phyloP scores from a whole-genome alignment of 768 basidiomycete genomes.

The Paxillus rubicundulus region DNA sequence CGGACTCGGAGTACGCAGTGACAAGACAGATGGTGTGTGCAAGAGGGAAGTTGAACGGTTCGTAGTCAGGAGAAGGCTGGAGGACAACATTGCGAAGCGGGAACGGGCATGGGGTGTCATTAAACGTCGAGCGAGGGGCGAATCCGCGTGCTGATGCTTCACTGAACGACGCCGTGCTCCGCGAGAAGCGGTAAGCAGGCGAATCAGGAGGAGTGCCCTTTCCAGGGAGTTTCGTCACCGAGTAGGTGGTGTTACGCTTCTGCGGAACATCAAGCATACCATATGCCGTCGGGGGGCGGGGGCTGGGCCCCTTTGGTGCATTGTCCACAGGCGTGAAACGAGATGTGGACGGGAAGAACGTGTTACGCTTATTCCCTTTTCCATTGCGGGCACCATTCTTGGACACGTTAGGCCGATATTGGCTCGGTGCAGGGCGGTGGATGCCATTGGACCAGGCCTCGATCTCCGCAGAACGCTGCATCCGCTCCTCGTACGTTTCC shows the following conservation, averaged over 20 bases:
- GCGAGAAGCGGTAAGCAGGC: constrained; percentile 67
- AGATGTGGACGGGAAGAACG: constrained; percentile 65
- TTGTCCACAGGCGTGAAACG: constrained; percentile 75
- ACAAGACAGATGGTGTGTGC: constrained; percentile 94
- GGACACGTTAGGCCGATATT: constrained; percentile 85
- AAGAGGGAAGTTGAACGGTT: constrained; percentile 95
- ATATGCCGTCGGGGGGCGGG: constrained; percentile 61
- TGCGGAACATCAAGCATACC: constrained; percentile 63
- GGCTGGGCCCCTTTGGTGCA: constrained; percentile 47
- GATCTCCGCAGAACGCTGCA: constrained; percentile 85
- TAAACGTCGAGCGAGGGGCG: constrained; percentile 48
- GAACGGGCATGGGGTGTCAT: constrained; percentile 85
- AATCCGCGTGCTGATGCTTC: constrained; percentile 35
- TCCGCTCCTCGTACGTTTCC: constrained; percentile 90
- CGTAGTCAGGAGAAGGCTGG: constrained; percentile 86
- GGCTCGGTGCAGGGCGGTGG: constrained; percentile 86
- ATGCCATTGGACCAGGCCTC: constrained; percentile 98
- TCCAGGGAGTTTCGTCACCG: constrained; percentile 32
- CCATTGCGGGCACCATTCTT: constrained; percentile 58
- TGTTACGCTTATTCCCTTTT: constrained; percentile 53
- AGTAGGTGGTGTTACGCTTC: constrained; percentile 59
- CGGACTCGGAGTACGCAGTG: constrained; percentile 96
- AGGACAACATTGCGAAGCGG: constrained; percentile 87
- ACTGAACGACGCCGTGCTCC: constrained; percentile 75
- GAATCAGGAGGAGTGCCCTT: constrained; percentile 74